A percentile compares a stretch with the other conserved stretches of the same genome.
Conservation (phyloP, 257 asterid genomes). For the Gentiana dahurica region DNA sequence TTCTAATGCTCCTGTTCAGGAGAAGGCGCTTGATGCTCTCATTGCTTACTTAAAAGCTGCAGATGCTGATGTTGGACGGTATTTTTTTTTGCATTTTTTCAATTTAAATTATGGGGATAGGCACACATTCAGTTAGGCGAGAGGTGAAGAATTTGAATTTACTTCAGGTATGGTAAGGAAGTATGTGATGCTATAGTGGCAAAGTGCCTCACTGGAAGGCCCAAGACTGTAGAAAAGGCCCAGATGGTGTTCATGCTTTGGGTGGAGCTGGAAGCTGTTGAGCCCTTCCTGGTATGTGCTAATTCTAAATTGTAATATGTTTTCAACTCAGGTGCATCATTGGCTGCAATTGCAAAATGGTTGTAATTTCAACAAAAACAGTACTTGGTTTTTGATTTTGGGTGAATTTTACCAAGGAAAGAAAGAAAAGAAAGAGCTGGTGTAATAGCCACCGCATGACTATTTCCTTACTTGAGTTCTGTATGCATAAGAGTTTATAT, state of each 20-base stretch:
- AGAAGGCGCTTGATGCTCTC: conserved; percentile 95
- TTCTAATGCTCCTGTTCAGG: conserved; percentile 97
- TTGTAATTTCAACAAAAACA: too few relatives aligned
- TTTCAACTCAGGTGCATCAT: background rate
- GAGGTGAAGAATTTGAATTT: conserved; percentile 5
- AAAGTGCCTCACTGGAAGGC: conserved; percentile 92
- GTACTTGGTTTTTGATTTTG: too few relatives aligned
- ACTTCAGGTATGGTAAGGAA: conserved; percentile 73
- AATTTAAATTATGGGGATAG: background rate
- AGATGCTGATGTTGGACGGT: conserved; percentile 96
- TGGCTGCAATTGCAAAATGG: conserved; percentile 2
- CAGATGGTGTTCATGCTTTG: conserved; percentile 77
- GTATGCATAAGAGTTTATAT: background rate
- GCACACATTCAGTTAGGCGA: conserved; percentile 1
- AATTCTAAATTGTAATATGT: conserved; percentile 6
- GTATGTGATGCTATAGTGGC: conserved; percentile 93
- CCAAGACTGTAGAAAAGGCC: conserved; percentile 97
- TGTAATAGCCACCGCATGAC: too few relatives aligned
- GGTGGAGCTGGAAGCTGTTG: conserved; percentile 97
- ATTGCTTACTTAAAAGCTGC: conserved; percentile 88
- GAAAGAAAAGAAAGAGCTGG: too few relatives aligned
- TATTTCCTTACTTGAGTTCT: background rate
- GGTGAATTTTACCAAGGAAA: too few relatives aligned
- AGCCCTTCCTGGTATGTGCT: conserved; percentile 73
- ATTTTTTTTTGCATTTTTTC: conserved; percentile 5